phyloP scores from a whole-genome alignment of 2,329 filamentous ascomycete genomes.

The Passalora sequoiae region DNA sequence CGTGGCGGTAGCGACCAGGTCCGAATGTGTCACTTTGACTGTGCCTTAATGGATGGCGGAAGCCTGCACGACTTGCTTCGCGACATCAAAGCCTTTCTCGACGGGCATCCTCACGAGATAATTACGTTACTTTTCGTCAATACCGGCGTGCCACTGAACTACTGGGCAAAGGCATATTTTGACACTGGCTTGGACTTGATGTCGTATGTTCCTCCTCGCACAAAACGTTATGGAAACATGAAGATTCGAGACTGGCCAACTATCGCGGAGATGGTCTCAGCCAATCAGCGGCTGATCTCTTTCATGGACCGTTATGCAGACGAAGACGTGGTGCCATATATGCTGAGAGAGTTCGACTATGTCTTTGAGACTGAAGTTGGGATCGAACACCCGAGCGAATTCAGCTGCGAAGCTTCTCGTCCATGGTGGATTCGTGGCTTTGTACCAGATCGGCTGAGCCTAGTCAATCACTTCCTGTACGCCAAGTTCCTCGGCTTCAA shows the following conservation, averaged over 20 bases:
- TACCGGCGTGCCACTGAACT: slow-evolving; percentile 42
- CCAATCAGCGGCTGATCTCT: slow-evolving; percentile 41
- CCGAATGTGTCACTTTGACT: slow-evolving; percentile 27
- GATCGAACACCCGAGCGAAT: slow-evolving; percentile 33
- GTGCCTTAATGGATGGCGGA: slow-evolving; percentile 28
- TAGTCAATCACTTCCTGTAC: slow-evolving; percentile 47
- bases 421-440: slow-evolving; percentile 38
- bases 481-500: slow-evolving; percentile 40
- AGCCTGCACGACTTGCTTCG: slow-evolving; percentile 20
- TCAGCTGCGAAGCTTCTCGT: slow-evolving; percentile 34
- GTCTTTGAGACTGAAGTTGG: slow-evolving; percentile 45
- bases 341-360: slow-evolving; percentile 36
- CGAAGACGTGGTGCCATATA: slow-evolving; percentile 37
- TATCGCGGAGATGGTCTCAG: slow-evolving; percentile 38
- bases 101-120: slow-evolving; percentile 23
- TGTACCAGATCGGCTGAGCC: slow-evolving; percentile 39
- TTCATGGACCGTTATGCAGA: slow-evolving; percentile 43
- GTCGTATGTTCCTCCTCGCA: slow-evolving; percentile 34
- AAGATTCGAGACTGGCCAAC: slow-evolving; percentile 42
- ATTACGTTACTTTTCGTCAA: slow-evolving; percentile 29
- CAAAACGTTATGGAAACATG: slow-evolving; percentile 22
- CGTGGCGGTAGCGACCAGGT: slow-evolving; percentile 20
- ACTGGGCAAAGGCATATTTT: slow-evolving; percentile 46
- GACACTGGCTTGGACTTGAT: slow-evolving; percentile 47
- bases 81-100: slow-evolving; percentile 19